Evolutionary conservation across 257 asterid species (phyloP), one percentile per base, ranked within the genome.

Genomic region (Ilex aquifolium): DNA sequence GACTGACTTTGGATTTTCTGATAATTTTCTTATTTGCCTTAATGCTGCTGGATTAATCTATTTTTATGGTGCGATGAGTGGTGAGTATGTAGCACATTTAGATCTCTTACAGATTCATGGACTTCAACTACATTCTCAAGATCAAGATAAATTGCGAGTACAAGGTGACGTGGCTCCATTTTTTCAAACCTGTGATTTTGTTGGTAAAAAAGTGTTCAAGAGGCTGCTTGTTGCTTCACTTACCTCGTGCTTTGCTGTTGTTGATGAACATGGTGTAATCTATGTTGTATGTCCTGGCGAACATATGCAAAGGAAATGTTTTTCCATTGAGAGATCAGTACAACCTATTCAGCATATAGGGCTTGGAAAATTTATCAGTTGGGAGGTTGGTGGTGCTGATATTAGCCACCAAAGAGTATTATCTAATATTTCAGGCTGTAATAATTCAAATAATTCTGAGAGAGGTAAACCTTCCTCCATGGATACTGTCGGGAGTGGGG

Each of bases 311-410:
- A 81, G 65, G 63, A 77, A 74, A 73, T 66, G 65, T 46, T 71
- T 53, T 59, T 76, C 81, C 70, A 54, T 68, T 31, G 78, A 72
- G 74, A 75, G 69, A 10, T 63, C 64, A 39, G 66, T 77, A 64
- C 79, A 78, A 67, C 56, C 59, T 70, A 77, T 63, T 63, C 68
- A 69, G 65, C 72, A 71, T 68, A 63, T 79, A 56, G 81, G 81
- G 42, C 64, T 65, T 77, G 96, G 89, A 69, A 61, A 77, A 76
- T 68, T 89, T 73, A 71, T 77, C 64, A 74, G 80, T 57, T 92
- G 93, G 96, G 83, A 64, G 70, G 81, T 77, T 61, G 93, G 91
- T 66, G 84, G 85, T 60, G 80, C 88, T 74, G 97, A 85, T 62
- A 81, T 92, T 82, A 95, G 90, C 80, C 80, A 81, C 72, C 96